A percentile compares a stretch with the other conserved stretches of the same genome.
Conservation (phyloP, 129 eudicot genomes). For the Mikania micrantha region DNA sequence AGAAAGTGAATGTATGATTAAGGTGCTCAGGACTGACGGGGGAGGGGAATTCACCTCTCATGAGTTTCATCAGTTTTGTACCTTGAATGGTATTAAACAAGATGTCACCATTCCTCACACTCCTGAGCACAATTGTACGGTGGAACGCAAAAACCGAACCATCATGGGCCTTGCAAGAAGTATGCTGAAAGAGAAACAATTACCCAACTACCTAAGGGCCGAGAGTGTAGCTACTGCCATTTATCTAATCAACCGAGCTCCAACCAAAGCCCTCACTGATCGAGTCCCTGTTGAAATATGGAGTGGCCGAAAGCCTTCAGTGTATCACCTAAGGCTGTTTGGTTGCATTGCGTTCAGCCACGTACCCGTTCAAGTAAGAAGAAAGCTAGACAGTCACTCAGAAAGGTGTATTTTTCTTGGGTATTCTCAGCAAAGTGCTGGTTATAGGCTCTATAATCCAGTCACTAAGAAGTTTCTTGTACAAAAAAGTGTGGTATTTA, state of each 20-base stretch:
- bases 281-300: neutral
- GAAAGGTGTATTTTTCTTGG: neutral
- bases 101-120: neutral
- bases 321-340: neutral
- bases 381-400: neutral
- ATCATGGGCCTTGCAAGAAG: neutral
- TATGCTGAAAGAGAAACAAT: neutral
- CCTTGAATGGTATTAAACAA: neutral
- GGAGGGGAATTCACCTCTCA: neutral
- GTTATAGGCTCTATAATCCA: neutral
- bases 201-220: neutral
- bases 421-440: neutral
- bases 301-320: neutral
- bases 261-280: neutral
- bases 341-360: neutral
- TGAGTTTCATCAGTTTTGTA: neutral
- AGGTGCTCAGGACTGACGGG: neutral
- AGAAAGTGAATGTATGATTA: too few species aligned
- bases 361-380: neutral
- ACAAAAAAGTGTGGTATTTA: neutral
- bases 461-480: neutral
- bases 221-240: neutral
- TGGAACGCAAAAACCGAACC: neutral
- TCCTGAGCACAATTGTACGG: neutral
- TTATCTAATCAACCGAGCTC: neutral